These are phyloP conservation scores for Sinapis alba DNA, from an alignment of 441 rosid genomes.

Conservation along the genomic window DNA sequence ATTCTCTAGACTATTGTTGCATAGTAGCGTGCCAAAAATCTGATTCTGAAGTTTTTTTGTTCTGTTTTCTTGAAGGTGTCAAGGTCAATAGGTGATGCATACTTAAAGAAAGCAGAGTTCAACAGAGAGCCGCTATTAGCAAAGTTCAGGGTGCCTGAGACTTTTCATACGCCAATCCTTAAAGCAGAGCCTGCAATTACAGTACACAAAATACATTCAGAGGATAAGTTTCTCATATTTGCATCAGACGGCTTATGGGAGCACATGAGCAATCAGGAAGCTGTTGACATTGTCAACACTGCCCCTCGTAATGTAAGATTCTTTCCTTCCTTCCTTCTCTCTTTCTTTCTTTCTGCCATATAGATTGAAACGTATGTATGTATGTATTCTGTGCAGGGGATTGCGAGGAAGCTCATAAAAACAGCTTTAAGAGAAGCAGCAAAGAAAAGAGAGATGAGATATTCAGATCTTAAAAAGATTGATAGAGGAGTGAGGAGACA, in stretches of 20 bases:
- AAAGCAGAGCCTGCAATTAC: conserved; percentile 39
- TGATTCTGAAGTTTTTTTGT: too few relatives aligned
- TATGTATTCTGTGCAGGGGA: conserved; percentile 71
- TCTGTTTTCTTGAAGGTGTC: conserved; percentile 32
- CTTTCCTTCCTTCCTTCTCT: not conserved
- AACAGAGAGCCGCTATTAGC: conserved; percentile 40
- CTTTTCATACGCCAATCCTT: conserved; percentile 35
- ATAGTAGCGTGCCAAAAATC: not conserved
- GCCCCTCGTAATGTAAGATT: conserved; percentile 37
- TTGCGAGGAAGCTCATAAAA: conserved; percentile 78
- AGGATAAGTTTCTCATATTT: conserved; percentile 45
- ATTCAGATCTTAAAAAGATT: conserved; percentile 63
- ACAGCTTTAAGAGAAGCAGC: conserved; percentile 79
- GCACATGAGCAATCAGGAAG: conserved; percentile 39
- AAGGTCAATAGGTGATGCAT: conserved; percentile 43
- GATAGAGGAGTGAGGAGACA: conserved; percentile 73
- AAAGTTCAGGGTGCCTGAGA: conserved; percentile 41
- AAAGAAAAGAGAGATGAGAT: conserved; percentile 81
- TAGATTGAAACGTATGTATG: conserved; percentile 10
- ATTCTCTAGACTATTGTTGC: not conserved
- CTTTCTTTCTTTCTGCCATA: not conserved
- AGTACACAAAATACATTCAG: conserved; percentile 39
- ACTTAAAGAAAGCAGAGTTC: conserved; percentile 44
- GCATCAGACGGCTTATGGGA: conserved; percentile 46
- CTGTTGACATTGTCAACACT: conserved; percentile 41